Base-by-base conservation (phyloP, 306 rosid genomes). In the Vicia villosa region DNA sequence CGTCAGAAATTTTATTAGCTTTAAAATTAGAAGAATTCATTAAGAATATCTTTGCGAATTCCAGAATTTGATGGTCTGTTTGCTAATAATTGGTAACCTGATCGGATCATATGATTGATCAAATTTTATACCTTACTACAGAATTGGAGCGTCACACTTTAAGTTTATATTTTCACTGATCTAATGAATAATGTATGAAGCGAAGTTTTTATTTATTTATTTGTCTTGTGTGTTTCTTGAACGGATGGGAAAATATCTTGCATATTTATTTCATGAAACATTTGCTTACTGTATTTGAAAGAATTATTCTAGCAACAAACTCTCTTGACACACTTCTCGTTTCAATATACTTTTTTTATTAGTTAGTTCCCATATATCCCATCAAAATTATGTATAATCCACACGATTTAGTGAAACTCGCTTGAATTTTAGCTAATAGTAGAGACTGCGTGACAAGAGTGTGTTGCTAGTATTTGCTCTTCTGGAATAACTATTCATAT, bases 201-300 rank as follows among this genome's bases (percentile, higher is more conserved):
- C 24, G 3, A 43, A 42, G 42, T 65, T 65, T 45, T 64, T 34
- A 8, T 34, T 21, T 34, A 6, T 15, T 62, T 36, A 12, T 26
- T 43, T 17, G 36, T 55, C 19, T 43, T 20, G 4, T 60, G 36
- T 72, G 46, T 19, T 63, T 14, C 7, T 20, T 43, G 37, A 5
- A 10, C 20, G 55, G 55, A 13, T 2, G n/a, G 32, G 43, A 32
- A 73, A 63, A 50, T 51, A 12, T 13, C 40, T 19, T 14, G 38
- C 32, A 14, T 51, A 42, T 68, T 71, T 67, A 62, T 62, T 68
- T 68, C 72, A 1, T 74, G 64, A 40, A 36, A 28, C 16, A 21
- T 46, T 62, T 56, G 51, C 26, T 37, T 68, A 64, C 45, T 36
- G 14, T 22, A 20, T 66, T 12, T 36, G 28, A 42, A 56, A 58